Evolutionary conservation across 768 basidiomycete genomes (phyloP).

Genomic region (Trametes coccinea): DNA sequence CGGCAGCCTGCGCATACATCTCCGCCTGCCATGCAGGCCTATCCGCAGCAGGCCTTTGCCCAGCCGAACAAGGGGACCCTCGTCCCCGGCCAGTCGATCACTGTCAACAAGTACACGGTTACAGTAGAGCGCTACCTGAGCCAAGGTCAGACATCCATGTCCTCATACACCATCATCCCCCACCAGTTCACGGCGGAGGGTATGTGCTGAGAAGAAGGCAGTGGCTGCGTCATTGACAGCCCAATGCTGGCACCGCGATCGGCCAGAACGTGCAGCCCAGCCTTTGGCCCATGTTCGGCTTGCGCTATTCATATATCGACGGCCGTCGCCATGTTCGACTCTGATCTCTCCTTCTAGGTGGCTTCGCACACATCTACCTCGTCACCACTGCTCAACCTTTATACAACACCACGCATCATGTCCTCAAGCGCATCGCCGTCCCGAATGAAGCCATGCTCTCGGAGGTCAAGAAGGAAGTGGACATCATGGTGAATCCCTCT

Average conservation of each 20-base stretch:
- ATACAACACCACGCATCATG: slow-evolving; percentile 91
- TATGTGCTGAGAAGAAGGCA: not conserved
- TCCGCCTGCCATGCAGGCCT: slow-evolving; percentile 47
- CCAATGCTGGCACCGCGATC: not conserved
- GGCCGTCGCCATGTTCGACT: slow-evolving; percentile 17
- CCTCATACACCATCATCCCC: slow-evolving; percentile 11
- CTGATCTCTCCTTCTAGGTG: slow-evolving; percentile 55
- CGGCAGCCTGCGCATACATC: slow-evolving; percentile 5
- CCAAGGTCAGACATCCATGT: slow-evolving; percentile 62
- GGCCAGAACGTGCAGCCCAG: not conserved
- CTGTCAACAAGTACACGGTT: slow-evolving; percentile 87
- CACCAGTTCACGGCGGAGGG: slow-evolving; percentile 7
- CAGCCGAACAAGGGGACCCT: slow-evolving; percentile 64
- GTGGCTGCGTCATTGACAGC: not conserved
- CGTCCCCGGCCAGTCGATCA: slow-evolving; percentile 80
- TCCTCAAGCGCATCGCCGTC: slow-evolving; percentile 95
- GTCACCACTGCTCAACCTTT: slow-evolving; percentile 85
- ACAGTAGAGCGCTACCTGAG: slow-evolving; percentile 93
- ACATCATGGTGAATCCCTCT: slow-evolving; percentile 83
- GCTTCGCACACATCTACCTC: slow-evolving; percentile 97
- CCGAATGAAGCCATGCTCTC: slow-evolving; percentile 85
- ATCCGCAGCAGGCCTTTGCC: slow-evolving; percentile 40
- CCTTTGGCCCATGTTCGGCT: not conserved
- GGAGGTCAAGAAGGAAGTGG: slow-evolving; percentile 96
- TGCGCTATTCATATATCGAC: not conserved